These are phyloP conservation scores for Nothophytophthora sp. DNA, from an alignment of 352 stramenopile genomes.

Conservation along the genomic window DNA sequence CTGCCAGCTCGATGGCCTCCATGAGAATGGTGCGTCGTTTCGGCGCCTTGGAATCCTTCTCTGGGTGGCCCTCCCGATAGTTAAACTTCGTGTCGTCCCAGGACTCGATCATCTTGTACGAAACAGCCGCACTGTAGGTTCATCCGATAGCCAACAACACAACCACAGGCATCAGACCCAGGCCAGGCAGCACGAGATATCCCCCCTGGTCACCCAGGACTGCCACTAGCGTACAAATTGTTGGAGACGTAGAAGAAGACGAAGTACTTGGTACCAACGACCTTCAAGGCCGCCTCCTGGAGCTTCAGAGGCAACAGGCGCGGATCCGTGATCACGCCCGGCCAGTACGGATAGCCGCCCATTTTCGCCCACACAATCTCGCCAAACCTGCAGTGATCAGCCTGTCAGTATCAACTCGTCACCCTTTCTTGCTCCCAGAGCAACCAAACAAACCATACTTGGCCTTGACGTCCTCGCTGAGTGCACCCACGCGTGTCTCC, in stretches of 20 bases:
- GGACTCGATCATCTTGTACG: slow-evolving; percentile 65
- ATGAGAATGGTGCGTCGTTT: slow-evolving; percentile 72
- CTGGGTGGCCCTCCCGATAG: slow-evolving; percentile 63
- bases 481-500: slow-evolving; percentile 41
- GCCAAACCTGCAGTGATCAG: slow-evolving; percentile 46
- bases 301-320: slow-evolving; percentile 43
- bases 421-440: neutral
- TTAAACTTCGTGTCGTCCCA: slow-evolving; percentile 75
- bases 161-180: slow-evolving; percentile 3
- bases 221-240: slow-evolving; percentile 48
- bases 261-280: slow-evolving; percentile 68
- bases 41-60: slow-evolving; percentile 72
- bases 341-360: slow-evolving; percentile 82
- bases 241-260: slow-evolving; percentile 83
- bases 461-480: slow-evolving; percentile 58
- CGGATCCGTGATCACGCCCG: slow-evolving; percentile 71
- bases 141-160: too few species aligned
- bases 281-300: slow-evolving; percentile 47
- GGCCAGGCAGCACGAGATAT: neutral
- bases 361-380: slow-evolving; percentile 86
- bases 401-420: neutral
- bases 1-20: slow-evolving; percentile 65
- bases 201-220: neutral
- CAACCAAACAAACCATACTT: slow-evolving; percentile 30
- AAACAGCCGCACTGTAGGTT: slow-evolving; percentile 51